Base-by-base conservation (phyloP, 2,329 filamentous ascomycete species). In the Pleoardoris graminearum region DNA sequence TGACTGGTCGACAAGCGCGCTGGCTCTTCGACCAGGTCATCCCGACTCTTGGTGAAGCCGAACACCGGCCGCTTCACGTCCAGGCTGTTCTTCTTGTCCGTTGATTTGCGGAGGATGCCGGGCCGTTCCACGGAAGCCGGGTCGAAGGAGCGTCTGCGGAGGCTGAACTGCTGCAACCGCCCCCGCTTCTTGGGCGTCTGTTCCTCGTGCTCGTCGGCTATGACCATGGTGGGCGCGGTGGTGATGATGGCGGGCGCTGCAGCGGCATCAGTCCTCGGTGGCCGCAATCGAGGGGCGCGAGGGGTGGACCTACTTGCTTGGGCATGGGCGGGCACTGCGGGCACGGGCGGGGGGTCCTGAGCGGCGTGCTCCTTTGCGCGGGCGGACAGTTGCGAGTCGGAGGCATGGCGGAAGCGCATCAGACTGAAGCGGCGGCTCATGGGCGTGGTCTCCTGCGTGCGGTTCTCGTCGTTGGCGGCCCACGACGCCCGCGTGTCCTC, bases 381-480 rank as follows among this genome's bases (percentile, higher is more conserved):
- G 25, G 85, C 79, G 10, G 90, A 91, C 55, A 97, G 77, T 73
- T 97, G 91, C 45, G 91, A 89, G 76, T 97, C 93, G 7, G 92
- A 97, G 56, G 91, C 92, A 82, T 96, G 92, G 66, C 91, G 89
- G 72, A 94, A 91, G 68, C 88, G 87, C 76, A 96, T 79, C 73
- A 96, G 73, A 66, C 81, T 85, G 71, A 87, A 85, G 51, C 83
- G 77, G 60, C 81, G 75, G 53, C 75, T 75, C 59, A 67, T 72
- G 51, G 74, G 68, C 41, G 69, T 68, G 60, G 67, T 63, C 36
- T 71, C 62, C 53, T 73, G 70, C 29, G 60, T 60, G 8, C 55
- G 65, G 48, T 60, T 57, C 46, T 63, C 56, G 54, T 58, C 21
- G 23, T 54, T 44, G 42, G 27, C 58, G 47, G 58, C 45, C 57